Evolutionary conservation across 2,329 filamentous ascomycete genomes (phyloP).

Genomic region (Monilinia fructicola): DNA sequence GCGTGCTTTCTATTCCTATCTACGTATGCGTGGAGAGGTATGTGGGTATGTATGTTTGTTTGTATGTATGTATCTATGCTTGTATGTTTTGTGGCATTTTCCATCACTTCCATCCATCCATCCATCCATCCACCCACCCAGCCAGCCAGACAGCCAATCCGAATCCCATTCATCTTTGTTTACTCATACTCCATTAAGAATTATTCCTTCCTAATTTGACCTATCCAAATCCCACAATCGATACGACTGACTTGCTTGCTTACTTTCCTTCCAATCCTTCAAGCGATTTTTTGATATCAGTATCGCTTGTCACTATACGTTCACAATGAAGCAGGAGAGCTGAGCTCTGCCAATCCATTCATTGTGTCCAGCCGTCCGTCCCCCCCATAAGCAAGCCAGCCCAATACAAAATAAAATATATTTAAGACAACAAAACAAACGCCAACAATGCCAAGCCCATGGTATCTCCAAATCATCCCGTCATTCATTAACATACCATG

Average conservation of each 20-base stretch:
- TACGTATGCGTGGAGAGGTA: background rate
- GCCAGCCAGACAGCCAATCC: background rate
- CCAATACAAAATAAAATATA: constrained; percentile 21
- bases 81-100: background rate
- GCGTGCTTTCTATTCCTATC: background rate
- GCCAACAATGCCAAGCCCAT: constrained; percentile 39
- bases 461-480: constrained; percentile 39
- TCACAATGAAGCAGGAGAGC: background rate
- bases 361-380: constrained; percentile 6
- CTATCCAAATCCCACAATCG: constrained; percentile 7
- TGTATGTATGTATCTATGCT: background rate
- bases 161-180: background rate
- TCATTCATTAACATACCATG: constrained; percentile 34
- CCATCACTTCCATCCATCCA: background rate
- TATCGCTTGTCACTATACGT: constrained; percentile 5
- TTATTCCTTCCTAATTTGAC: constrained; percentile 10
- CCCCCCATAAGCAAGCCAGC: constrained; percentile 5
- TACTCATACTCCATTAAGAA: constrained; percentile 12
- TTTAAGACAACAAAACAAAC: constrained; percentile 28
- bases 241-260: constrained; percentile 1
- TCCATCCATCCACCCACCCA: background rate
- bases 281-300: background rate
- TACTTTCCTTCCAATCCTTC: constrained; percentile 5
- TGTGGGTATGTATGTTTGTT: background rate
- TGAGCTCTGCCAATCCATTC: background rate